phyloP scores from a whole-genome alignment of 345 rosid species.

The Raphanus raphanistrum region DNA sequence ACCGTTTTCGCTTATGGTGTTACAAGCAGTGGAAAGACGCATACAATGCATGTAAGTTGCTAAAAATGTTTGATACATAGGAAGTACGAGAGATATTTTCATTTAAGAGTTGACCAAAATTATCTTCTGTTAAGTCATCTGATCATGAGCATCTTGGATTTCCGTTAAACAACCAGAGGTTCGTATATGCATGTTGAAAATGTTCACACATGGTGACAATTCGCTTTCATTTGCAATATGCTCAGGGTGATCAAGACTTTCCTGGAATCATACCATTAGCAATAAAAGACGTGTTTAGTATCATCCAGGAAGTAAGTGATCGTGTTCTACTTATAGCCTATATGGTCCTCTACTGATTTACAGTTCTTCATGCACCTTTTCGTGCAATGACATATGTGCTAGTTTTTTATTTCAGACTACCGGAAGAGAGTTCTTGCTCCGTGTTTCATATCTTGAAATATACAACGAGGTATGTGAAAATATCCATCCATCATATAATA shows the following conservation, averaged over 20 bases:
- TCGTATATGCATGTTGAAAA: neutral
- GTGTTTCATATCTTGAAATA: constrained; percentile 98
- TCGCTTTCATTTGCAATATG: constrained; percentile 12
- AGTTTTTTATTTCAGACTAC: constrained; percentile 69
- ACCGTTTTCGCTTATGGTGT: constrained; percentile 99
- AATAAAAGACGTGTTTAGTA: constrained; percentile 97
- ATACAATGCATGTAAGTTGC: constrained; percentile 89
- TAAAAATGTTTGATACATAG: constrained; percentile 18
- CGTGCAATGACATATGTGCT: neutral
- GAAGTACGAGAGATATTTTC: neutral
- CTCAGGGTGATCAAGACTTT: constrained; percentile 91
- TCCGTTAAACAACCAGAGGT: neutral
- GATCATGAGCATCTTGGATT: constrained; percentile 9
- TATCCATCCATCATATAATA: constrained; percentile 8
- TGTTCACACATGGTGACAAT: neutral
- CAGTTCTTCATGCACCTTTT: constrained; percentile 10
- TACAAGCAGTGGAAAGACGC: constrained; percentile 99
- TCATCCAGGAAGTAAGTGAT: constrained; percentile 89
- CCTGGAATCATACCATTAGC: constrained; percentile 99
- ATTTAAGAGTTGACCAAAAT: constrained; percentile 5
- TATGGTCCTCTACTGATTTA: constrained; percentile 8
- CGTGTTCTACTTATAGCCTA: neutral
- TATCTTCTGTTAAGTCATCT: neutral
- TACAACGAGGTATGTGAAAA: constrained; percentile 82
- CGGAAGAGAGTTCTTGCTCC: constrained; percentile 94